These are phyloP conservation scores for Backusella parvicylindrica DNA, from an alignment of 192 early-diverging fungal genomes.

Conservation along the genomic window DNA sequence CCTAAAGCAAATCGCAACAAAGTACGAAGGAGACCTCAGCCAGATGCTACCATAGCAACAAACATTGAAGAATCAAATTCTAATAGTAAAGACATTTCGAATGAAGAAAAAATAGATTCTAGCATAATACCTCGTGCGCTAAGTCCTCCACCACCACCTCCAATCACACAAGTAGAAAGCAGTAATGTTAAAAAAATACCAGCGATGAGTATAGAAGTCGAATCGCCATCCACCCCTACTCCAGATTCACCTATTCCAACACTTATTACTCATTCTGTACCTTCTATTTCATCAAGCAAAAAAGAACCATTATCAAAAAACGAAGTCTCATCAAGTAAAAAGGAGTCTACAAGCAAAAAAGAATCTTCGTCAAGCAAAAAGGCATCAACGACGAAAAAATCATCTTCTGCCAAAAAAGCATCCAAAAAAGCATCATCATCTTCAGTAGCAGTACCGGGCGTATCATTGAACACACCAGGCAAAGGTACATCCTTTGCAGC, in stretches of 20 bases:
- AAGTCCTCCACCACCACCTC: slow-evolving; percentile 3
- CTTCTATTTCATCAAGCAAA: not conserved
- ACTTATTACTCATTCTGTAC: not conserved
- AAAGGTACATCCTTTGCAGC: not conserved
- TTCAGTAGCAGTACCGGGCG: not conserved
- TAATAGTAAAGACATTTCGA: not conserved
- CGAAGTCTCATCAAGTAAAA: not conserved
- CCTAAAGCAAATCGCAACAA: not conserved
- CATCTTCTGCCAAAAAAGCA: not conserved
- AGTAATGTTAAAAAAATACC: not conserved
- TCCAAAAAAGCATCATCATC: not conserved
- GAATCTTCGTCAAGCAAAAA: too few species aligned
- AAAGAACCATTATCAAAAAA: not conserved
- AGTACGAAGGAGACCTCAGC: not conserved
- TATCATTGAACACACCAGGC: not conserved
- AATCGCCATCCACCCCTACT: not conserved
- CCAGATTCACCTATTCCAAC: not conserved
- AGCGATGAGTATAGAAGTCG: not conserved
- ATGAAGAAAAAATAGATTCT: not conserved
- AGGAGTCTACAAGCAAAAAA: not conserved
- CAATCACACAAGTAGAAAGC: not conserved
- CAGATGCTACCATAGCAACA: not conserved
- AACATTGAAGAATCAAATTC: not conserved
- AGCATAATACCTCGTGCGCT: not conserved
- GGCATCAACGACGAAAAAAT: not conserved